A percentile compares a stretch with the other conserved stretches of the same genome.
phyloP scores from a whole-genome alignment of 1,284 basidiomycete species.

The Cutaneotrichosporon curvatum region DNA sequence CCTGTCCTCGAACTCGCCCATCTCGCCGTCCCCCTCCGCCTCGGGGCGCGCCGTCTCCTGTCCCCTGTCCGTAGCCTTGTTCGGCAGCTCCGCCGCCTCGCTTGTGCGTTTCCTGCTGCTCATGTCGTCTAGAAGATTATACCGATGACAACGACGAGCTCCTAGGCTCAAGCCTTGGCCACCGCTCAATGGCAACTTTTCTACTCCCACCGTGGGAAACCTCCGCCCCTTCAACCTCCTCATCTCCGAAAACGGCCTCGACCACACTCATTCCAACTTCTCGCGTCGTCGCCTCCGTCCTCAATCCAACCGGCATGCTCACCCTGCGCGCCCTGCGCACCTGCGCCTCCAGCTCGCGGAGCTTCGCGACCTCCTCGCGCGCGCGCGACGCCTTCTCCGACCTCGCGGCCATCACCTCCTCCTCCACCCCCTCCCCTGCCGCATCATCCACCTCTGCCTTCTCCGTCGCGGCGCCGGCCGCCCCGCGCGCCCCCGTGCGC shows the following conservation, averaged over 20 bases:
- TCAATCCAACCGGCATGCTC: too few species aligned
- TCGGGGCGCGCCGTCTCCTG: conserved; percentile 28
- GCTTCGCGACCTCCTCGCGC: conserved; percentile 4
- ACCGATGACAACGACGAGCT: neutral
- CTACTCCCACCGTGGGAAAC: conserved; percentile 28
- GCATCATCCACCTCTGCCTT: conserved; percentile 3
- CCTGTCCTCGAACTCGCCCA: conserved; percentile 56
- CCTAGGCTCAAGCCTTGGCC: neutral
- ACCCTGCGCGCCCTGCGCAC: neutral
- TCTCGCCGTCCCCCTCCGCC: conserved; percentile 47
- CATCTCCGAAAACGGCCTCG: conserved; percentile 1
- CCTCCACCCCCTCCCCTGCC: conserved; percentile 2
- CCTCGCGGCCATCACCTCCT: conserved; percentile 12
- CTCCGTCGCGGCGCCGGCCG: neutral
- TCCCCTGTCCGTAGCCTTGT: conserved; percentile 29
- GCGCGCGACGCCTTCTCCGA: conserved; percentile 11
- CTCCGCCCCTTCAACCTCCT: neutral
- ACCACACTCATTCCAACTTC: too few species aligned
- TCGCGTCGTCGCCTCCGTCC: too few species aligned
- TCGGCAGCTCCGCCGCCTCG: conserved; percentile 36
- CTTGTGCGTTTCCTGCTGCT: conserved; percentile 34
- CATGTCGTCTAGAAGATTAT: conserved; percentile 4
- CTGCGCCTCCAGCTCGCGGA: conserved; percentile 3
- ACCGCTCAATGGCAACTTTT: conserved; percentile 11
- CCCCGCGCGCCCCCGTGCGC: conserved; percentile 4